These are phyloP conservation scores for Fusarium illudens DNA, from an alignment of 2,329 filamentous ascomycete genomes.

Conservation along the genomic window DNA sequence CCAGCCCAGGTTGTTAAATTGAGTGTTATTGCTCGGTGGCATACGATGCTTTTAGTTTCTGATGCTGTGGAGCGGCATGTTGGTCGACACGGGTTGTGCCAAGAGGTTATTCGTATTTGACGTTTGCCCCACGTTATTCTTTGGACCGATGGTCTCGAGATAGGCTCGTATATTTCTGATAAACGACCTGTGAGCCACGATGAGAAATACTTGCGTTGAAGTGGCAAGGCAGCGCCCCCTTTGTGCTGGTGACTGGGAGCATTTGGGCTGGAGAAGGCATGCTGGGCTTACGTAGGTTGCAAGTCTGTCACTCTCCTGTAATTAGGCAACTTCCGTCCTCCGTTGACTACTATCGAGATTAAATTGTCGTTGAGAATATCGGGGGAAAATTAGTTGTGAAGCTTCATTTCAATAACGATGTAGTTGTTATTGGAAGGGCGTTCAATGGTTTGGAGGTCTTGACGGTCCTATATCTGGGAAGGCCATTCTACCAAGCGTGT, in stretches of 20 bases:
- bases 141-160: background rate
- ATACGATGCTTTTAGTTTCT: background rate
- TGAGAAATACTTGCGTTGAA: background rate
- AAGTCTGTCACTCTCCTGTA: background rate
- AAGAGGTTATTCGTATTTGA: background rate
- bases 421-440: background rate
- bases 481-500: too few species aligned
- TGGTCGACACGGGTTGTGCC: background rate
- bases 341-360: background rate
- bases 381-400: background rate
- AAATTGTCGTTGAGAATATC: background rate
- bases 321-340: background rate
- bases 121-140: background rate
- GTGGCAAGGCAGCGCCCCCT: background rate
- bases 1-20: background rate
- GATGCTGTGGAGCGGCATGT: background rate
- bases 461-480: background rate
- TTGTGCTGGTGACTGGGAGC: background rate
- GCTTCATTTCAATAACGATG: background rate
- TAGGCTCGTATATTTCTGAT: background rate
- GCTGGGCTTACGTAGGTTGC: background rate
- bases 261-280: too few species aligned
- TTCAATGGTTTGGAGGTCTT: background rate
- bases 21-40: background rate
- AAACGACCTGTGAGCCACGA: too few species aligned